phyloP scores from a whole-genome alignment of 2,329 filamentous ascomycete species.

The Phialocephala subalpina region DNA sequence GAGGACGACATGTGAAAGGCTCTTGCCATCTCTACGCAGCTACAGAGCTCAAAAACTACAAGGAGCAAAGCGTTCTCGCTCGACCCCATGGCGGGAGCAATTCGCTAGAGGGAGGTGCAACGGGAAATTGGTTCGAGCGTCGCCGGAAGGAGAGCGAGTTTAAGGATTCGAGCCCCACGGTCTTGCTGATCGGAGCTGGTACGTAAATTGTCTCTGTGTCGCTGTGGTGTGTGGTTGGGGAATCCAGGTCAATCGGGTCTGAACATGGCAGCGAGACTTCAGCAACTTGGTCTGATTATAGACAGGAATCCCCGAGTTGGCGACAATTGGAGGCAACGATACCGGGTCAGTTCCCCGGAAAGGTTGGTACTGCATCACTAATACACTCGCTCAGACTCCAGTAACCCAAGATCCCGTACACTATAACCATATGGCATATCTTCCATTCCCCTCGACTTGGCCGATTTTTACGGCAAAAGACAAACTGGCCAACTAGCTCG shows the following conservation, averaged over 20 bases:
- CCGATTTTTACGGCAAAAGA: conserved; percentile 76
- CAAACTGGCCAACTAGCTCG: conserved; percentile 74
- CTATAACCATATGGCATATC: conserved; percentile 68
- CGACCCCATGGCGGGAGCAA: conserved; percentile 53
- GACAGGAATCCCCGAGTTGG: conserved; percentile 66
- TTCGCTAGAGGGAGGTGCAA: conserved; percentile 13
- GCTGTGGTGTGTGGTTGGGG: conserved; percentile 32
- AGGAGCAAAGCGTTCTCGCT: conserved; percentile 52
- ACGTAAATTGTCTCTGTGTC: neutral
- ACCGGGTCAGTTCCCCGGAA: conserved; percentile 40
- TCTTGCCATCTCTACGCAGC: conserved; percentile 66
- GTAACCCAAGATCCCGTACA: conserved; percentile 72
- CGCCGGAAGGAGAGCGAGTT: conserved; percentile 53
- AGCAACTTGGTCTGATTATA: conserved; percentile 65
- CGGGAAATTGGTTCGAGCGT: conserved; percentile 64
- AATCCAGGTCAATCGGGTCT: conserved; percentile 69
- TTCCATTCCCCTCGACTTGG: conserved; percentile 69
- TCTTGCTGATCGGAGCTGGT: conserved; percentile 60
- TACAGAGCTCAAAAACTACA: conserved; percentile 48
- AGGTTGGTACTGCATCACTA: neutral
- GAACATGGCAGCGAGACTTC: conserved; percentile 63
- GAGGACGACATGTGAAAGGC: conserved; percentile 60
- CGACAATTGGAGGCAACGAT: conserved; percentile 70
- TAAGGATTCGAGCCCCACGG: conserved; percentile 44
- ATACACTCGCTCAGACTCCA: conserved; percentile 56